These are phyloP conservation scores for Spencermartinsiella europaea DNA, from an alignment of 805 yeast genomes.

Conservation along the genomic window DNA sequence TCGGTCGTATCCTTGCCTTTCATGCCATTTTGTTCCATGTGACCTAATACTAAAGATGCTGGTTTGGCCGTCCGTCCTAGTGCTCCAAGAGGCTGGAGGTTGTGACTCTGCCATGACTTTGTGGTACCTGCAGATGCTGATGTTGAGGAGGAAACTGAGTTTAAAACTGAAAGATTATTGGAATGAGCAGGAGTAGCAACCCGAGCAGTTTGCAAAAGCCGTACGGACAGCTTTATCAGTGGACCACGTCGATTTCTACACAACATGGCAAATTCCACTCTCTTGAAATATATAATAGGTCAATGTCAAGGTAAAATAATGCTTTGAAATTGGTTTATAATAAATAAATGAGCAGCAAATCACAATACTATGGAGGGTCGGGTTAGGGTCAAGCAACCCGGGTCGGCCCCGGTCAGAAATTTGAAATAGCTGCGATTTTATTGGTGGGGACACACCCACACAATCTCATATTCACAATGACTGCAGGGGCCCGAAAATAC, in stretches of 20 bases:
- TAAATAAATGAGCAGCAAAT: no score
- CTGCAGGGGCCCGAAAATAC: no score
- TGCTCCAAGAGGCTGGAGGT: conserved; percentile 8
- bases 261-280: no score
- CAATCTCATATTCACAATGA: no score
- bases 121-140: conserved; percentile 1
- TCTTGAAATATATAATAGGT: no score
- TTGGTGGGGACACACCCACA: no score
- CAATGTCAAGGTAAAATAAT: no score
- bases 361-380: background rate
- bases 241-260: background rate
- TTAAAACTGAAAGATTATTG: conserved; percentile 10
- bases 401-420: background rate
- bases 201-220: conserved; percentile 13
- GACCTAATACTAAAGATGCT: conserved; percentile 1
- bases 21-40: conserved; percentile 1
- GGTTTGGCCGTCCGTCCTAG: conserved; percentile 10
- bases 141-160: conserved; percentile 12
- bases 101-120: conserved; percentile 13
- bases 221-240: conserved; percentile 9
- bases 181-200: conserved; percentile 10
- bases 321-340: no score
- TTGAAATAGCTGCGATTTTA: no score
- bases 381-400: background rate
- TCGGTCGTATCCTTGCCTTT: background rate